These are phyloP conservation scores for Solanum paucissectum DNA, from an alignment of 257 asterid genomes.

Conservation along the genomic window DNA sequence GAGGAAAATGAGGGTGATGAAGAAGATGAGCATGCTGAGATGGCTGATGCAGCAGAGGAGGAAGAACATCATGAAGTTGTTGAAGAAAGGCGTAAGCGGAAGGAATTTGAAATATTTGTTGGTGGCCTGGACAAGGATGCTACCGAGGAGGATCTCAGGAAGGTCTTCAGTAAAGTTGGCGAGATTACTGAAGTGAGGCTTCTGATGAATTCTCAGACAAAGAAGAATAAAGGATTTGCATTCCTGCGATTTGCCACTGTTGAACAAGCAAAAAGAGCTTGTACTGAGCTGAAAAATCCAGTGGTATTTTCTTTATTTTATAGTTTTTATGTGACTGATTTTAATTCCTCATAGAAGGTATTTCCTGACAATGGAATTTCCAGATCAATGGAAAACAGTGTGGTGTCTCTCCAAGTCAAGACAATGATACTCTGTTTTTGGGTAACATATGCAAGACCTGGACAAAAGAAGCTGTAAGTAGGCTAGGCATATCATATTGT, in stretches of 20 bases:
- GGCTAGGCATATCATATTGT: conserved; percentile 10
- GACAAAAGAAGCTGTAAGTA: conserved; percentile 92
- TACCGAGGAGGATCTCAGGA: conserved; percentile 78
- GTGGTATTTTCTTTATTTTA: conserved; percentile 54
- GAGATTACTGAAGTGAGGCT: conserved; percentile 93
- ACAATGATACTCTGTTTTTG: conserved; percentile 89
- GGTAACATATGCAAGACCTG: conserved; percentile 95
- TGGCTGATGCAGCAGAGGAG: conserved; percentile 72
- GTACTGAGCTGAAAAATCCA: conserved; percentile 69
- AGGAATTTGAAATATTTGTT: conserved; percentile 91
- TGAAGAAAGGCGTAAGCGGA: conserved; percentile 87
- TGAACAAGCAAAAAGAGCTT: conserved; percentile 92
- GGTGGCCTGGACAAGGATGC: conserved; percentile 99
- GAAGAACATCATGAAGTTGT: conserved; percentile 78
- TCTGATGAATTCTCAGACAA: conserved; percentile 94
- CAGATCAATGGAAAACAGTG: conserved; percentile 97
- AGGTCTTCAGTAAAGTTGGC: conserved; percentile 84
- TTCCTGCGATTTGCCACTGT: conserved; percentile 90
- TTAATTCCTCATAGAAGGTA: conserved; percentile 11
- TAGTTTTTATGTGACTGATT: conserved; percentile 19
- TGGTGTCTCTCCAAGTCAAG: conserved; percentile 97
- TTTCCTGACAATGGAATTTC: conserved; percentile 38
- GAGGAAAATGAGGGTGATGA: conserved; percentile 74
- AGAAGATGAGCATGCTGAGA: conserved; percentile 40
- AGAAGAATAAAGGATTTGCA: conserved; percentile 95